Conservation (phyloP, 2,329 filamentous ascomycete genomes). For the Sporothrix dimorphospora region DNA sequence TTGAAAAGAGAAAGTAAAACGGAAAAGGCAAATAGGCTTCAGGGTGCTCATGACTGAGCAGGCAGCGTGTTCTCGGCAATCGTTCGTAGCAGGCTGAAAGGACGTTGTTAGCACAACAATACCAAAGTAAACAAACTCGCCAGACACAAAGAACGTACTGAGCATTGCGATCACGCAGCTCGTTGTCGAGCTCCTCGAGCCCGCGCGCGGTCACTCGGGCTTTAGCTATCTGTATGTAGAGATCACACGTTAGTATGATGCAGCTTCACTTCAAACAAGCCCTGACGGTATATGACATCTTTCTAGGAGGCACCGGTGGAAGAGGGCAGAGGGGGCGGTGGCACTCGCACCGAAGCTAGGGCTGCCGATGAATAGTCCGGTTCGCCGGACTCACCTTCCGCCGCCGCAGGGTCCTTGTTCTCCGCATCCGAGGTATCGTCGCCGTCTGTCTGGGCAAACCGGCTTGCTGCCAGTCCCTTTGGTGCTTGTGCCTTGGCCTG, state of each 20-base stretch:
- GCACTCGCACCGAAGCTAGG: slow-evolving; percentile 66
- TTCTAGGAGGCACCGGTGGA: slow-evolving; percentile 8
- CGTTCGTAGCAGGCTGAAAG: slow-evolving; percentile 22
- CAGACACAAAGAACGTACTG: slow-evolving; percentile 30
- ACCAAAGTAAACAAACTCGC: not conserved
- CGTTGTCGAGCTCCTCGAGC: slow-evolving; percentile 39
- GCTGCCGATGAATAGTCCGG: slow-evolving; percentile 65
- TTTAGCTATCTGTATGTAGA: slow-evolving; percentile 39
- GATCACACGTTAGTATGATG: not conserved
- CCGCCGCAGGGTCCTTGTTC: slow-evolving; percentile 41
- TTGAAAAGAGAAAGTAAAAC: not conserved
- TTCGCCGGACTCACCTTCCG: slow-evolving; percentile 63
- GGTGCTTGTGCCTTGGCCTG: slow-evolving; percentile 53
- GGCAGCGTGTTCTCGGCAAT: slow-evolving; percentile 28
- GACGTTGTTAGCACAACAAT: not conserved
- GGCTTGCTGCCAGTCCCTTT: slow-evolving; percentile 59
- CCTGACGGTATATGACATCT: too few relatives aligned
- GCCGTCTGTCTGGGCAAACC: slow-evolving; percentile 50
- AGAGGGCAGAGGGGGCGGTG: slow-evolving; percentile 29
- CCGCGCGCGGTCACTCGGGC: slow-evolving; percentile 37
- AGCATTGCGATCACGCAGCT: slow-evolving; percentile 39
- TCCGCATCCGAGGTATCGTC: slow-evolving; percentile 37
- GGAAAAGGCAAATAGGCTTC: not conserved
- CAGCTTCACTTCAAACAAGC: not conserved
- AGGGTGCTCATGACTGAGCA: slow-evolving; percentile 6